Percentiles rank a stretch among this genome's conserved stretches.
These are phyloP conservation scores for Kazachstania psychrophila DNA, from an alignment of 805 yeast genomes.

Conservation along the genomic window DNA sequence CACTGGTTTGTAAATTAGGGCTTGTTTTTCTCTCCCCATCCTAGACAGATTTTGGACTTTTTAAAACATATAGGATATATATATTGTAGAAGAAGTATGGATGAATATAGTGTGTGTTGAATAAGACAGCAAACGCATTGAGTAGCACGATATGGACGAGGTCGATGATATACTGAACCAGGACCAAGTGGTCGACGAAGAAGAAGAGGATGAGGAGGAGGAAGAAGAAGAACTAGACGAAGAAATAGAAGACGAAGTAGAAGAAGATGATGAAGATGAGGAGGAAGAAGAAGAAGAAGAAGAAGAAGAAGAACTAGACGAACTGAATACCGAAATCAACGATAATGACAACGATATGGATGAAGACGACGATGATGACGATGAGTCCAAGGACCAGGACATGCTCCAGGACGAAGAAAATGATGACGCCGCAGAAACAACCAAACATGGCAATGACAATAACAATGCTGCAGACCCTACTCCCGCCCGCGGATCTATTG, in stretches of 20 bases:
- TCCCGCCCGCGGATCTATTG: too few species aligned
- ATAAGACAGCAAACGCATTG: too few species aligned
- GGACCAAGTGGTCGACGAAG: slow-evolving; percentile 23
- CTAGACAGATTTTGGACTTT: too few species aligned
- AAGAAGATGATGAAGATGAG: slow-evolving; percentile 18
- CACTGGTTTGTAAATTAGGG: too few species aligned
- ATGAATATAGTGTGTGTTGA: too few species aligned
- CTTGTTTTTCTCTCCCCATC: too few species aligned
- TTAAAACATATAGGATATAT: too few species aligned
- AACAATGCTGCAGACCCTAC: too few species aligned
- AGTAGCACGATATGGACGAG: slow-evolving; percentile 20
- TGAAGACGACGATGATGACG: slow-evolving; percentile 17
- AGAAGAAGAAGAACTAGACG: slow-evolving; percentile 14
- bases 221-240: slow-evolving; percentile 19
- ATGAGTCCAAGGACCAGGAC: too few species aligned
- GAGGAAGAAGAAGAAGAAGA: slow-evolving; percentile 14
- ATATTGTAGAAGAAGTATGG: too few species aligned
- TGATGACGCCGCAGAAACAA: slow-evolving; percentile 7
- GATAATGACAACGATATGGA: slow-evolving; percentile 21
- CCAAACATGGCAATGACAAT: slow-evolving; percentile 14
- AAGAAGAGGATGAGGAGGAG: slow-evolving; percentile 19
- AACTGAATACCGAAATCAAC: slow-evolving; percentile 11
- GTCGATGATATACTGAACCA: slow-evolving; percentile 27
- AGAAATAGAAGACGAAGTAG: slow-evolving; percentile 24
- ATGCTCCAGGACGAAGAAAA: slow-evolving; percentile 18